Base-by-base conservation (phyloP, 2,329 filamentous ascomycete species). In the Fusarium devonianum region DNA sequence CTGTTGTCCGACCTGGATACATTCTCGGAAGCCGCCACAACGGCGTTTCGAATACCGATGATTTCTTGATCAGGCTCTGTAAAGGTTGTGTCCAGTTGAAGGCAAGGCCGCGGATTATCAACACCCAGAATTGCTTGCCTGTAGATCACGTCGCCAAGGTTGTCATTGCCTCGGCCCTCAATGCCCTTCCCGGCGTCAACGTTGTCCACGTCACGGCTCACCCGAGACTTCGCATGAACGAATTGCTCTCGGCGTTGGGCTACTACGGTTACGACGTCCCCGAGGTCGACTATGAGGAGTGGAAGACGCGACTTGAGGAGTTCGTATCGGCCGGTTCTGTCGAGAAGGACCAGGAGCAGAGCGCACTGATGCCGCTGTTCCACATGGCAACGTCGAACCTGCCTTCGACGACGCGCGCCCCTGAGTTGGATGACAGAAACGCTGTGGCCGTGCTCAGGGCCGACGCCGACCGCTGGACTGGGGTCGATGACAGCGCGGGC, bases 51-150 rank as follows among this genome's bases (percentile, higher is more conserved):
- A 91, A 88, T 70, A 92, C 86, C 1, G 92, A 97, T 67, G 93
- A 97, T 72, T 97, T 97, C 77, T 75, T 97, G 7, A 83, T 96
- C 60, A 84, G 93, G 29, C 83, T 96, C 75, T 75, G 87, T 51
- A 96, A 97, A 75, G 92, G 91, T 46, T 96, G 91, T 66, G 78
- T 96, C 42, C 92, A 97, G 71, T 78, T 97, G 4, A 75, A 75
- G 2, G 78, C 80, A 5, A 80, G 90, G 0, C 92, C 92, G 1
- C 80, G 82, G 60, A 95, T 97, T 57, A 73, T 80, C 69, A 97
- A 96, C 75, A 89, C 90, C 0, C 84, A 96, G 71, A 97, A 97
- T 75, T 84, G 87, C 71, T 88, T 96, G 0, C 92, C 93, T 0
- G 92, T 96, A 16, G 84, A 86, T 56, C 90, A 96, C 62, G 92